Conservation (phyloP, 345 rosid genomes). For the Hirschfeldia incana region DNA sequence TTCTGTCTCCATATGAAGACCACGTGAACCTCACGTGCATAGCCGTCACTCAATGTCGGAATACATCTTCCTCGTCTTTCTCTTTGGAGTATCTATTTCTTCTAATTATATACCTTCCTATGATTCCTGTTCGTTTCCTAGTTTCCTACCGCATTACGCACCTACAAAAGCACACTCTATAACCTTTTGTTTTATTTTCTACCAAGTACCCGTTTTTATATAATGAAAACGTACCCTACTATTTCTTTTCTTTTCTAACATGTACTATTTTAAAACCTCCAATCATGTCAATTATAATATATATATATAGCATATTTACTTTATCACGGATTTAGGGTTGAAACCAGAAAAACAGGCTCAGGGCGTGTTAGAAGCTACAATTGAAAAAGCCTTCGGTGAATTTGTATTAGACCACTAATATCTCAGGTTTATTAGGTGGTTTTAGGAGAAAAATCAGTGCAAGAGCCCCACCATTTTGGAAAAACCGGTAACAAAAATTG, state of each 20-base stretch:
- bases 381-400: not conserved
- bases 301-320: not conserved
- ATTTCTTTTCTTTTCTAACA: not conserved
- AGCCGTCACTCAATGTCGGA: conserved; percentile 38
- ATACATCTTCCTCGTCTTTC: not conserved
- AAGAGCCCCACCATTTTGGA: too few relatives aligned
- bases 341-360: not conserved
- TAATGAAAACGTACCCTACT: not conserved
- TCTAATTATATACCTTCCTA: conserved; percentile 30
- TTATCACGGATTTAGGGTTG: not conserved
- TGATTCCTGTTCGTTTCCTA: conserved; percentile 21
- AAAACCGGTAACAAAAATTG: too few relatives aligned
- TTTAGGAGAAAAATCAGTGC: too few relatives aligned
- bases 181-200: not conserved
- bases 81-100: not conserved
- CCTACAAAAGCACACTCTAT: conserved; percentile 1
- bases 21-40: conserved; percentile 34
- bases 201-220: conserved; percentile 13
- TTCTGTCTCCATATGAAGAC: not conserved
- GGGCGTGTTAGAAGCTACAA: not conserved
- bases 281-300: conserved; percentile 6
- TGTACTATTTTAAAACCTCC: not conserved
- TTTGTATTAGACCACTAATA: not conserved
- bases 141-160: conserved; percentile 18
- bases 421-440: too few relatives aligned